Percentiles rank a stretch among this genome's conserved stretches.
phyloP scores from a whole-genome alignment of 2,329 filamentous ascomycete species.

The Beauveria varroae region DNA sequence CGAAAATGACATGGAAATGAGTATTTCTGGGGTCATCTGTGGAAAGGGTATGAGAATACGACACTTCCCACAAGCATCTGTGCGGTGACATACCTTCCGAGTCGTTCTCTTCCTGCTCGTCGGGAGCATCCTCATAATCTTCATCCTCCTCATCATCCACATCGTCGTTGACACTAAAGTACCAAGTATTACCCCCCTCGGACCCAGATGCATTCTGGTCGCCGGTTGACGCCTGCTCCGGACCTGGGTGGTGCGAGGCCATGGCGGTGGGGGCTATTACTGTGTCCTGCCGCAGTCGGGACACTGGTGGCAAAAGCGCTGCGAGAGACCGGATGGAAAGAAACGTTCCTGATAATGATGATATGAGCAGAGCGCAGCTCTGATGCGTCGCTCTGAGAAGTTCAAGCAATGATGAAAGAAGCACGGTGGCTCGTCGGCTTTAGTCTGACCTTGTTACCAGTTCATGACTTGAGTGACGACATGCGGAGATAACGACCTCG shows the following conservation, averaged over 20 bases:
- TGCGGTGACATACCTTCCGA: slow-evolving; percentile 16
- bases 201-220: background rate
- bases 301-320: background rate
- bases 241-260: background rate
- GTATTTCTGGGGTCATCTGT: slow-evolving; percentile 15
- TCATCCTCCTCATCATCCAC: slow-evolving; percentile 16
- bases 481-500: slow-evolving; percentile 11
- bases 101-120: slow-evolving; percentile 16
- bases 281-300: background rate
- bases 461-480: slow-evolving; percentile 7
- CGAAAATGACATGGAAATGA: slow-evolving; percentile 18
- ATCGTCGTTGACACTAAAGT: slow-evolving; percentile 7
- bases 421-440: background rate
- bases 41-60: background rate
- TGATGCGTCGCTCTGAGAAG: background rate
- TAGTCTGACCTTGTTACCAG: background rate
- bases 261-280: background rate
- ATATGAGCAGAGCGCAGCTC: background rate
- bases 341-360: background rate
- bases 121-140: slow-evolving; percentile 25
- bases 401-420: background rate
- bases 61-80: too few species aligned
- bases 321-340: background rate
- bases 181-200: slow-evolving; percentile 6
- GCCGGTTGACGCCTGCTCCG: background rate